These are phyloP conservation scores for Calocera viscosa DNA, from an alignment of 768 basidiomycete genomes.

Conservation along the genomic window DNA sequence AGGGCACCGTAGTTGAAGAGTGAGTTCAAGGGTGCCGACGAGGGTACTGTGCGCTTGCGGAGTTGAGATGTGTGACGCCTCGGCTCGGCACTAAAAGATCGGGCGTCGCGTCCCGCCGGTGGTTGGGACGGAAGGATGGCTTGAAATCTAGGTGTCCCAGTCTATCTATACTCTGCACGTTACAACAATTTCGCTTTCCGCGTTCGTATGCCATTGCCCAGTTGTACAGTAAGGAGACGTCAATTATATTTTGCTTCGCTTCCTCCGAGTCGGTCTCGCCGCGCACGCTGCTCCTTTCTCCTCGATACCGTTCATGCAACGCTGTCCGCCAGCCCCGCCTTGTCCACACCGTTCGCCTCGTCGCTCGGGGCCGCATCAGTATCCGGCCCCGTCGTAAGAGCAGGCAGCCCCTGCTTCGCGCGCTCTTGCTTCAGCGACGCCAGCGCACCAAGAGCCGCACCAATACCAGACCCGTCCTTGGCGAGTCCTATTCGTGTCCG, in stretches of 20 bases:
- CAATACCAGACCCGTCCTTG: conserved; percentile 95
- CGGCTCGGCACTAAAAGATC: no score
- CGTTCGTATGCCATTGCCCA: background rate
- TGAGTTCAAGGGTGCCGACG: no score
- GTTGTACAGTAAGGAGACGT: background rate
- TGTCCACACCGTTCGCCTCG: background rate
- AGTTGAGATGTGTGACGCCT: no score
- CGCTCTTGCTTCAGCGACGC: background rate
- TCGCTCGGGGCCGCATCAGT: background rate
- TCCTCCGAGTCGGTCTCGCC: background rate
- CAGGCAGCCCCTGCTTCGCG: background rate
- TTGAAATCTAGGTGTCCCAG: background rate
- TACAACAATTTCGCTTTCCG: background rate
- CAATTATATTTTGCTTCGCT: background rate
- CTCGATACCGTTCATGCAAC: background rate
- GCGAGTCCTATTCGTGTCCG: conserved; percentile 79
- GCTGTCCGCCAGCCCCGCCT: background rate
- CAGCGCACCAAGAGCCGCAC: conserved; percentile 41
- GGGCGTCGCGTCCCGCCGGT: no score
- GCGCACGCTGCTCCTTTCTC: background rate
- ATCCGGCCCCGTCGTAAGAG: background rate
- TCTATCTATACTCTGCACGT: background rate
- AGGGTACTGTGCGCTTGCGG: no score
- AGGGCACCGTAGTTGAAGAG: no score
- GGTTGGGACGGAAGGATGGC: no score